phyloP scores from a whole-genome alignment of 176 grass and related monocot species.

The Bothriochloa decipiens region DNA sequence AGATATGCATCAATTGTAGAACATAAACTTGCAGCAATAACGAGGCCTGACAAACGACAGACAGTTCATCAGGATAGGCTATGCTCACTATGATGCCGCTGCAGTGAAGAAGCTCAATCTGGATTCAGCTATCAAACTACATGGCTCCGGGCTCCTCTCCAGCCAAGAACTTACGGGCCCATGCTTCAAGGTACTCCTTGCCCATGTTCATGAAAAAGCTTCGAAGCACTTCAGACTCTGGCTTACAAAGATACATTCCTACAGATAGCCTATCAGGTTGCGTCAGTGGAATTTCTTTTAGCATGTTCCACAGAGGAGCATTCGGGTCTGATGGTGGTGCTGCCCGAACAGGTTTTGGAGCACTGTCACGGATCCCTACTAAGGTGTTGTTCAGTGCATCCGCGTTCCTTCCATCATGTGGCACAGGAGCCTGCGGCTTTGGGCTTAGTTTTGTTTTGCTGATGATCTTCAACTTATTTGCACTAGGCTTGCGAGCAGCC shows the following conservation, averaged over 20 bases:
- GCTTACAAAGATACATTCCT: conserved; percentile 50
- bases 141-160: conserved; percentile 42
- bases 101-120: neutral
- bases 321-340: conserved; percentile 49
- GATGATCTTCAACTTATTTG: conserved; percentile 44
- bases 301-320: conserved; percentile 53
- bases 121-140: conserved; percentile 28
- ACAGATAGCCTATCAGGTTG: conserved; percentile 51
- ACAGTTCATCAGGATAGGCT: neutral
- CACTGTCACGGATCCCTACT: conserved; percentile 12
- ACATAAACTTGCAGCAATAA: neutral
- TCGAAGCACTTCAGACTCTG: conserved; percentile 51
- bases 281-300: conserved; percentile 54
- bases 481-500: conserved; percentile 49
- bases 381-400: conserved; percentile 29
- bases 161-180: conserved; percentile 52
- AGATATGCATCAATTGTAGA: conserved; percentile 13
- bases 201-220: conserved; percentile 65
- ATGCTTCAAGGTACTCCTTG: conserved; percentile 58
- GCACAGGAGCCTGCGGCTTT: conserved; percentile 7
- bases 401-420: conserved; percentile 22
- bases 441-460: conserved; percentile 43
- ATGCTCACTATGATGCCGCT: neutral
- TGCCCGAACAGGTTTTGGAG: conserved; percentile 26
- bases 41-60: neutral